Conservation (phyloP, 2,329 filamentous ascomycete genomes). For the Pyrenophora graminea region DNA sequence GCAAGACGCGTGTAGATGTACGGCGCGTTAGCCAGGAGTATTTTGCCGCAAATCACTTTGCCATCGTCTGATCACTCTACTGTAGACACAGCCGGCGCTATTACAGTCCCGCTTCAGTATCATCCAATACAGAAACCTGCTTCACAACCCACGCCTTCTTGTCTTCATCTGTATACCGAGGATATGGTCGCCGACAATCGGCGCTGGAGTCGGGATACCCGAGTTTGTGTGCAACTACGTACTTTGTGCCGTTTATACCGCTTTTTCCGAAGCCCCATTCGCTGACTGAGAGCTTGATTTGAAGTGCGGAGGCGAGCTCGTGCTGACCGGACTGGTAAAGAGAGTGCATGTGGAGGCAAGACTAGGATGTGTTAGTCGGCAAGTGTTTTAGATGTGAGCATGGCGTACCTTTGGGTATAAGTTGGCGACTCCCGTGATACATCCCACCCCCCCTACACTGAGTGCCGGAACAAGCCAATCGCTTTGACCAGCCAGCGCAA, state of each 20-base stretch:
- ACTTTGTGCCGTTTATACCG: conserved; percentile 66
- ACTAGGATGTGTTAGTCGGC: conserved; percentile 9
- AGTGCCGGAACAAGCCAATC: conserved; percentile 60
- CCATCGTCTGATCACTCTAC: conserved; percentile 51
- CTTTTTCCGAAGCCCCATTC: conserved; percentile 63
- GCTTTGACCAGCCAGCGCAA: conserved; percentile 50
- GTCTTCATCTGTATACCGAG: conserved; percentile 52
- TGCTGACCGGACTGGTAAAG: conserved; percentile 54
- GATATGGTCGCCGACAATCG: conserved; percentile 61
- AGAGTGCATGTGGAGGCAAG: conserved; percentile 54
- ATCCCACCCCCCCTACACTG: conserved; percentile 62
- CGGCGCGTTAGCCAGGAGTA: conserved; percentile 48
- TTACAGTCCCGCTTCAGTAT: conserved; percentile 34
- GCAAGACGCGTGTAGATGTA: conserved; percentile 45
- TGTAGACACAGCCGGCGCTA: too few species aligned
- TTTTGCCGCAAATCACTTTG: conserved; percentile 57
- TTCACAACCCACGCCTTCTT: conserved; percentile 53
- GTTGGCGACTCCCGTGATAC: conserved; percentile 67
- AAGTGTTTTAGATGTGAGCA: background rate
- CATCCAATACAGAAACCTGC: conserved; percentile 40
- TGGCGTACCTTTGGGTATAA: conserved; percentile 57
- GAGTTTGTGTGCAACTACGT: conserved; percentile 59
- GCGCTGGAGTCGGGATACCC: conserved; percentile 58
- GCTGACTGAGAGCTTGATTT: conserved; percentile 56
- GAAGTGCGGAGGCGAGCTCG: conserved; percentile 55